These are phyloP conservation scores for Linum trigynum DNA, from an alignment of 345 rosid genomes.

Conservation along the genomic window DNA sequence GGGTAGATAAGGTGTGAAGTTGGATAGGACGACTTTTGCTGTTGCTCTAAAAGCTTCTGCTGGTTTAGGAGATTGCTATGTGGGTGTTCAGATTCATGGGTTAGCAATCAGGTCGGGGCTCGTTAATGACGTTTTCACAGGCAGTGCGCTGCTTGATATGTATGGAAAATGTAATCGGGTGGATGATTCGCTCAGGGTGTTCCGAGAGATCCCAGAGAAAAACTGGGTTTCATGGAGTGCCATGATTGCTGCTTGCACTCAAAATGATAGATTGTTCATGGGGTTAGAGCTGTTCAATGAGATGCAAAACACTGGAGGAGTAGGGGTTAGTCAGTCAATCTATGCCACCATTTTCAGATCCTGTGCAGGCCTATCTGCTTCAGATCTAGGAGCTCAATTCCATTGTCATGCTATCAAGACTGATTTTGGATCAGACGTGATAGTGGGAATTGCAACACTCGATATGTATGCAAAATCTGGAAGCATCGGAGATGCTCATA, in stretches of 20 bases:
- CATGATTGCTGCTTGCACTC: constrained; percentile 69
- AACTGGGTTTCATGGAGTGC: constrained; percentile 88
- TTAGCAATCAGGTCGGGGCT: constrained; percentile 40
- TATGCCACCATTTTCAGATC: constrained; percentile 82
- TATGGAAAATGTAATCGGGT: constrained; percentile 70
- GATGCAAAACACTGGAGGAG: constrained; percentile 40
- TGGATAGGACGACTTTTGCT: constrained; percentile 55
- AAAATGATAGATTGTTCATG: constrained; percentile 36
- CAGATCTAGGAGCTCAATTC: constrained; percentile 57
- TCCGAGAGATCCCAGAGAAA: constrained; percentile 47
- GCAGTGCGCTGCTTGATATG: constrained; percentile 82
- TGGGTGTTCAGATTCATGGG: constrained; percentile 79
- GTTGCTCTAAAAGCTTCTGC: constrained; percentile 55
- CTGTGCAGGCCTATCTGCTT: constrained; percentile 51
- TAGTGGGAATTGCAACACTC: constrained; percentile 78
- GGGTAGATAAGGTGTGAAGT: constrained; percentile 34
- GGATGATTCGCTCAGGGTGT: constrained; percentile 44
- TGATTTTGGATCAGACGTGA: constrained; percentile 45
- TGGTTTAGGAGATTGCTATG: constrained; percentile 24
- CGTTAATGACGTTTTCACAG: constrained; percentile 53
- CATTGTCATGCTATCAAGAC: constrained; percentile 75
- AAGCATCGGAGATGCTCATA: constrained; percentile 51
- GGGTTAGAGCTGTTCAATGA: constrained; percentile 61
- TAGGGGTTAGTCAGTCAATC: constrained; percentile 66
- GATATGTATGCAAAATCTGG: constrained; percentile 94